Conservation (phyloP, 768 basidiomycete genomes). For the Auriscalpium microsporum region DNA sequence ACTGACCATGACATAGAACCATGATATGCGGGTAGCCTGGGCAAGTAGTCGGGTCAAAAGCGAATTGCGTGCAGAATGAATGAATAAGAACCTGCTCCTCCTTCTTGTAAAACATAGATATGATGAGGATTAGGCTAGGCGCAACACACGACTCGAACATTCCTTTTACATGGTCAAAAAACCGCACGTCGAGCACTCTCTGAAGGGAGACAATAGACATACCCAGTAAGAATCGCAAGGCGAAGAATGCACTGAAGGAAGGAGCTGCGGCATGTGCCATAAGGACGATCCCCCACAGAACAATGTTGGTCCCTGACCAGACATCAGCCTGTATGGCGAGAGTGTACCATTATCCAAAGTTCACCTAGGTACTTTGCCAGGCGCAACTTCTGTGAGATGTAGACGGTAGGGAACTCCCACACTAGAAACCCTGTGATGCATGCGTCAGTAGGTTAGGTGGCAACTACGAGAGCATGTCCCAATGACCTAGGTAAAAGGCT, state of each 20-base stretch:
- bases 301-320: constrained; percentile 42
- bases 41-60: background rate
- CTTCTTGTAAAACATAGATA: constrained; percentile 65
- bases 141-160: constrained; percentile 64
- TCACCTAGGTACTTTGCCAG: constrained; percentile 56
- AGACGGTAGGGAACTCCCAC: constrained; percentile 61
- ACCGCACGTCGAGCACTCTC: background rate
- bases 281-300: constrained; percentile 50
- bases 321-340: background rate
- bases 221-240: constrained; percentile 53
- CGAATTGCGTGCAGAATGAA: background rate
- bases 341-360: constrained; percentile 1
- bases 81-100: constrained; percentile 40
- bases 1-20: constrained; percentile 58
- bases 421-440: constrained; percentile 38
- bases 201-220: constrained; percentile 3
- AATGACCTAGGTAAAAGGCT: constrained; percentile 52
- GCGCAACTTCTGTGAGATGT: constrained; percentile 52
- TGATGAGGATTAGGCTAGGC: constrained; percentile 52
- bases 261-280: constrained; percentile 52
- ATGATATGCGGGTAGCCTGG: constrained; percentile 49
- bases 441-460: background rate
- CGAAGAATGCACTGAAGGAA: constrained; percentile 55
- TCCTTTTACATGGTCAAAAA: constrained; percentile 26
- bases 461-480: background rate